These are phyloP conservation scores for Eucalyptus dawsonii DNA, from an alignment of 345 rosid species.

Conservation along the genomic window DNA sequence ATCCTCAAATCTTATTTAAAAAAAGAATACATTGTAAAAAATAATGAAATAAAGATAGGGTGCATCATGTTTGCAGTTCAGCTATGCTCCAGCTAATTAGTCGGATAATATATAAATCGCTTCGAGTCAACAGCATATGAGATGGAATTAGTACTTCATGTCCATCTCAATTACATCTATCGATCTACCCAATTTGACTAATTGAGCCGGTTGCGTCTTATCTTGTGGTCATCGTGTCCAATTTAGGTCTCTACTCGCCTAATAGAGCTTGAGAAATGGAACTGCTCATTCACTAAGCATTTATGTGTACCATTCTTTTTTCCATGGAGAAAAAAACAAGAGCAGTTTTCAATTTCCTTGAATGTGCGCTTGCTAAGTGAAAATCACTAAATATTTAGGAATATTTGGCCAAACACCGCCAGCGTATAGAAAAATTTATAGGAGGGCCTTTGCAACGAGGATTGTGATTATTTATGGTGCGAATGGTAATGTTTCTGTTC, in stretches of 20 bases:
- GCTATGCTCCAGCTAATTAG: not conserved
- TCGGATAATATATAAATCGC: not conserved
- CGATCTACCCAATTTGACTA: not conserved
- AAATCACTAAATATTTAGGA: not conserved
- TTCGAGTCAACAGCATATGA: not conserved
- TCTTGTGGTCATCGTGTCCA: not conserved
- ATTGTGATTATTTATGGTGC: not conserved
- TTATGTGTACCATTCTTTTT: not conserved
- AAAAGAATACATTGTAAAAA: not conserved
- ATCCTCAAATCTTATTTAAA: not conserved
- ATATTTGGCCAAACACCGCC: not conserved
- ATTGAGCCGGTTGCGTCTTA: accelerated
- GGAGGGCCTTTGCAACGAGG: not conserved
- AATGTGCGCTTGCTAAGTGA: not conserved
- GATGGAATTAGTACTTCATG: not conserved
- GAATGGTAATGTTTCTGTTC: too few species aligned
- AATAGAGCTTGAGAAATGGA: not conserved
- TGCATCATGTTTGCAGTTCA: not conserved
- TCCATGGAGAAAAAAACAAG: not conserved
- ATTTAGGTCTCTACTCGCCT: not conserved
- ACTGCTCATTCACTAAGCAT: not conserved
- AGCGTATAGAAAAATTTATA: not conserved
- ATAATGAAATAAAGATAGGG: not conserved
- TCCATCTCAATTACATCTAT: not conserved
- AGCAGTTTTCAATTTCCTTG: not conserved